Percentiles rank a stretch among this genome's conserved stretches.
Conservation (phyloP, 1,139 yeast genomes). For the Saccharomyces hybrid region DNA sequence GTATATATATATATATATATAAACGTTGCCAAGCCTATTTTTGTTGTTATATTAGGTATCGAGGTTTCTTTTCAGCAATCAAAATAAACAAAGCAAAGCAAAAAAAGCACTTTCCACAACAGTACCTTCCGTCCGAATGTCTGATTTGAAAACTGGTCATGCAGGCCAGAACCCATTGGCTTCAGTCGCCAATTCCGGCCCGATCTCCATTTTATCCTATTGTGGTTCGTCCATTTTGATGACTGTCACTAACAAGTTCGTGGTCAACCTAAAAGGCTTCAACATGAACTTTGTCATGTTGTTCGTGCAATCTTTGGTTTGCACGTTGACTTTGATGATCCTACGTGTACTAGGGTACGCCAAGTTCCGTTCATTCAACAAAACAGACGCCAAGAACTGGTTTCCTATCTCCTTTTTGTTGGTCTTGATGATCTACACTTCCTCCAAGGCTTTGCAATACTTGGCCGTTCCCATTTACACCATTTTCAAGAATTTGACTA, state of each 20-base stretch:
- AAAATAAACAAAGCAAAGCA: no score
- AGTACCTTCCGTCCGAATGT: conserved; percentile 14
- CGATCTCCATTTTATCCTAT: conserved; percentile 77
- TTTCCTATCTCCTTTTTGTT: conserved; percentile 84
- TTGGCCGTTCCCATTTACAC: conserved; percentile 93
- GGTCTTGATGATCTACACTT: conserved; percentile 92
- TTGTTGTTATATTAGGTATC: neutral
- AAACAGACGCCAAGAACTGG: conserved; percentile 89
- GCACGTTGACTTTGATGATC: conserved; percentile 62
- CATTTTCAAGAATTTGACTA: conserved; percentile 93
- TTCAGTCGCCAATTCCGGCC: conserved; percentile 64
- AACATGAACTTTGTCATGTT: conserved; percentile 86
- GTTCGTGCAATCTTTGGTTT: conserved; percentile 74
- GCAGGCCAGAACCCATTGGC: conserved; percentile 26
- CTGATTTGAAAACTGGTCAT: conserved; percentile 26
- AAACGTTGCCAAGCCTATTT: neutral
- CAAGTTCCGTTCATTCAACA: conserved; percentile 77
- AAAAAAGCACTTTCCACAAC: neutral
- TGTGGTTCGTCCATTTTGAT: conserved; percentile 88
- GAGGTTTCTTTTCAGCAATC: no score
- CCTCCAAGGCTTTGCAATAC: conserved; percentile 87
- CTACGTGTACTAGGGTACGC: conserved; percentile 70
- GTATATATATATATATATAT: neutral
- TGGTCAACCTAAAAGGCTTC: conserved; percentile 72
- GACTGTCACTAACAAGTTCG: conserved; percentile 97